A percentile compares a stretch with the other conserved stretches of the same genome.
phyloP scores from a whole-genome alignment of 73 alveolate genomes.

The Loxodes magnus region DNA sequence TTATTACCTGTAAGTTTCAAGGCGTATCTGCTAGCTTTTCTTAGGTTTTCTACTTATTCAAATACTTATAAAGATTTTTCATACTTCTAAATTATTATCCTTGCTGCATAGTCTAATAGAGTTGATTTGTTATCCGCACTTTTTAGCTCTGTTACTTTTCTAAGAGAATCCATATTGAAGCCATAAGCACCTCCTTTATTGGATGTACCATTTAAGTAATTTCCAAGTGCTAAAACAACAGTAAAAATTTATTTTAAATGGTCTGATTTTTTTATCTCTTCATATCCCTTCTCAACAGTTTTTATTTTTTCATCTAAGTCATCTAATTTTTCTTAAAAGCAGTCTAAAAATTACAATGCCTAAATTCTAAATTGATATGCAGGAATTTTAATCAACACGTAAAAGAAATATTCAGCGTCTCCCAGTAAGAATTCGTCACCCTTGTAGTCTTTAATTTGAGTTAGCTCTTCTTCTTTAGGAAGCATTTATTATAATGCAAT shows the following conservation, averaged over 20 bases:
- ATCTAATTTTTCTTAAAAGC: slow-evolving; percentile 28
- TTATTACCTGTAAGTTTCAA: too few relatives aligned
- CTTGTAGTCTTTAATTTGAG: slow-evolving; percentile 29
- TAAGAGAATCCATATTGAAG: slow-evolving; percentile 43
- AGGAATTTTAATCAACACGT: slow-evolving; percentile 31
- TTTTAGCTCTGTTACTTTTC: slow-evolving; percentile 51
- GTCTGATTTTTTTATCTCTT: slow-evolving; percentile 18
- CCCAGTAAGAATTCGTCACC: slow-evolving; percentile 49
- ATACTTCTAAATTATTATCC: too few relatives aligned
- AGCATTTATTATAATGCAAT: slow-evolving; percentile 35
- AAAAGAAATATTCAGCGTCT: slow-evolving; percentile 45
- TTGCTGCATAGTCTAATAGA: slow-evolving; percentile 42
- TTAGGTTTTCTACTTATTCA: too few relatives aligned
- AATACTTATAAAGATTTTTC: too few relatives aligned
- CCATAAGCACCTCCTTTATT: slow-evolving; percentile 82
- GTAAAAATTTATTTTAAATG: slow-evolving; percentile 41
- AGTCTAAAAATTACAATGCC: slow-evolving; percentile 38
- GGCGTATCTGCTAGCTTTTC: too few relatives aligned
- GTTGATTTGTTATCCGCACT: slow-evolving; percentile 55
- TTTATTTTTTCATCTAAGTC: slow-evolving; percentile 40
- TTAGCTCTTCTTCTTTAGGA: slow-evolving; percentile 46
- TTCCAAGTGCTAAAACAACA: slow-evolving; percentile 56
- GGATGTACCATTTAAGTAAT: slow-evolving; percentile 64
- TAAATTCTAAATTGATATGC: slow-evolving; percentile 45
- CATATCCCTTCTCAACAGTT: slow-evolving; percentile 28